A percentile compares a stretch with the other conserved stretches of the same genome.
phyloP scores from a whole-genome alignment of 495 filamentous ascomycete genomes.

The Penicillium coprophilum region DNA sequence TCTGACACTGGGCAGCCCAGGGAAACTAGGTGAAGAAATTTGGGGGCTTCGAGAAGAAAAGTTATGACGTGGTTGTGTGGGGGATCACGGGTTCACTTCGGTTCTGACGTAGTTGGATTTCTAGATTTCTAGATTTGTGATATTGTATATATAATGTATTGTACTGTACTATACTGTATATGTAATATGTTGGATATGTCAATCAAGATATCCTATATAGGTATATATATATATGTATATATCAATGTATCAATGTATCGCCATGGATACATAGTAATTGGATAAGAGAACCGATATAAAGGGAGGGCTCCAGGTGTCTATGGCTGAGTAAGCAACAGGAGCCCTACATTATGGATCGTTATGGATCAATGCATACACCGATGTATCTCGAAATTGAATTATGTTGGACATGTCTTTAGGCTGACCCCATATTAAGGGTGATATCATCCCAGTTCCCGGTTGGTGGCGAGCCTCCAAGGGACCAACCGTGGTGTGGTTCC shows the following conservation, averaged over 20 bases:
- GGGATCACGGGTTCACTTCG: slow-evolving; percentile 16
- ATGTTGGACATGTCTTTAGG: not conserved
- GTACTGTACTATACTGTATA: no score
- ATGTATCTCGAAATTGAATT: not conserved
- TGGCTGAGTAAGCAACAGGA: not conserved
- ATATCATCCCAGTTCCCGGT: slow-evolving; percentile 6
- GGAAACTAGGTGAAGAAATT: slow-evolving; percentile 9
- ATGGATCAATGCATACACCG: not conserved
- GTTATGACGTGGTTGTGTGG: slow-evolving; percentile 32
- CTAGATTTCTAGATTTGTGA: not conserved
- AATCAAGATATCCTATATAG: not conserved
- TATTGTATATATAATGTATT: no score
- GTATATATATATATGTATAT: not conserved
- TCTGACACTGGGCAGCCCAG: not conserved
- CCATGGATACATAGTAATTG: not conserved
- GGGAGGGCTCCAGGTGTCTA: not conserved
- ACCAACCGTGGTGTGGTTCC: slow-evolving; percentile 1
- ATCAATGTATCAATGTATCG: not conserved
- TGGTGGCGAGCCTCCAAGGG: not conserved
- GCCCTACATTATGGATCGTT: not conserved
- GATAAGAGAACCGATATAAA: no score
- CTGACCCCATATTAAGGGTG: not conserved
- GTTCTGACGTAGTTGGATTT: slow-evolving; percentile 7
- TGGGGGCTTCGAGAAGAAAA: slow-evolving; percentile 23
- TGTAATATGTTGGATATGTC: not conserved